Evolutionary conservation across 108 stramenopile species (phyloP), one percentile per base, ranked within the genome.

Genomic region (Nitzschia sp.): DNA sequence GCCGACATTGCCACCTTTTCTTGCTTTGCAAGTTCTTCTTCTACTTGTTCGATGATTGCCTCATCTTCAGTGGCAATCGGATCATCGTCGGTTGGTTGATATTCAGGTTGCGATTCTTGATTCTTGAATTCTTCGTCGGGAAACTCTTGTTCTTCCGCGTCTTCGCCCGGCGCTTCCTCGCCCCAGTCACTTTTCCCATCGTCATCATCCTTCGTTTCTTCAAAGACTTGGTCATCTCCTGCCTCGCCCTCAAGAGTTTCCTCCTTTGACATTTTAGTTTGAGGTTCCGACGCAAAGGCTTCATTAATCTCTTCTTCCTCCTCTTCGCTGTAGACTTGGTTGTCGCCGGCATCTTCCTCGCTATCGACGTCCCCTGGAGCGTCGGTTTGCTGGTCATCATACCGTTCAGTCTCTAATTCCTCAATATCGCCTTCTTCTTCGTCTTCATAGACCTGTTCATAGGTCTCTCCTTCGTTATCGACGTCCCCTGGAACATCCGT

Each of bases 1-100:
- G 85, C 79, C 57, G 75, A 75, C 32, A 68, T 70, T 18, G 85
- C 86, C 53, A 86, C 90, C 58, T 85, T 80, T 71, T 87, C 81
- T 72, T 87, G 83, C 54, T 81, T 53, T 18, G 74, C 65, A 17
- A 78, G 34, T 63, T 81, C 73, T 51, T 69, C 67, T 66, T 79
- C 78, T 1, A 66, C 38, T 48, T 69, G 54, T 11, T 80, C 72
- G 35, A 73, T 67, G 19, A 55, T 65, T 2, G 69, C 67, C 24
- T 51, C 25, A 4, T 61, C 61, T 42, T 74, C 59, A 13, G 54
- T 15, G 31, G 59, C 66, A 56, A 65, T 54, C 13, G 45, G 31
- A 59, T 31, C 35, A 30, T 75, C 67, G n/a, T 75, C 55, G 29
- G 42, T 3, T 54, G 59, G 36, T 42, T 17, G 33, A 45, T 66